Percentiles rank a stretch among this genome's conserved stretches.
Evolutionary conservation across 2,329 filamentous ascomycete species (phyloP).

Genomic region (Penicillium psychrosexuale): DNA sequence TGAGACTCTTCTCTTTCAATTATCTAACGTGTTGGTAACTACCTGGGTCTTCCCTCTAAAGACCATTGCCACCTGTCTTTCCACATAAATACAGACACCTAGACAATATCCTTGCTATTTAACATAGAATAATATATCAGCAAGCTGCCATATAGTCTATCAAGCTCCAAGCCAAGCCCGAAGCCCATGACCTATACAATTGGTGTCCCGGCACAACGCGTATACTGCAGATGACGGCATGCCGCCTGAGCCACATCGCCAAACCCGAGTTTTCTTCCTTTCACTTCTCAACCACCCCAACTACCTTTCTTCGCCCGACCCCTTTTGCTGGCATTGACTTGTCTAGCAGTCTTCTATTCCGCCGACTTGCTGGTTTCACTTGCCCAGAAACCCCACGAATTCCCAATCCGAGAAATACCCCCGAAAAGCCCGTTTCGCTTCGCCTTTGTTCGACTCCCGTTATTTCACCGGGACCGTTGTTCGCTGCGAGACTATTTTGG

Average conservation of each 20-base stretch:
- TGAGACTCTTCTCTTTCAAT: not conserved
- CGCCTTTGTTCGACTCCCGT: constrained; percentile 10
- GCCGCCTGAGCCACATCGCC: constrained; percentile 23
- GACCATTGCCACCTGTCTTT: constrained; percentile 2
- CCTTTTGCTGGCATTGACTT: constrained; percentile 51
- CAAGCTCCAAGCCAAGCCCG: not conserved
- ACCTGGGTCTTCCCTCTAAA: not conserved
- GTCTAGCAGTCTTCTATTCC: constrained; percentile 40
- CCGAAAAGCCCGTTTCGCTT: constrained; percentile 2
- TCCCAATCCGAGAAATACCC: constrained; percentile 7
- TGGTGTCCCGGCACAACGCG: not conserved
- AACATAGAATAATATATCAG: not conserved
- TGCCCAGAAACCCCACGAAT: constrained; percentile 1
- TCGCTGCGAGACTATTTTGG: constrained; percentile 7
- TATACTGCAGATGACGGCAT: constrained; percentile 24
- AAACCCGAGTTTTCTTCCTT: constrained; percentile 29
- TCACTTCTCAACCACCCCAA: constrained; percentile 20
- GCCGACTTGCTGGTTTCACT: constrained; percentile 9
- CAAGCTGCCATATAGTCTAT: not conserved
- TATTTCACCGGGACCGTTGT: not conserved
- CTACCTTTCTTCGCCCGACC: constrained; percentile 30
- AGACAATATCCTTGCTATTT: not conserved
- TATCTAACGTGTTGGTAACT: not conserved
- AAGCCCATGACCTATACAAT: not conserved
- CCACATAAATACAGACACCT: not conserved